phyloP scores from a whole-genome alignment of 495 filamentous ascomycete genomes.

The Margaritispora aquatica region DNA sequence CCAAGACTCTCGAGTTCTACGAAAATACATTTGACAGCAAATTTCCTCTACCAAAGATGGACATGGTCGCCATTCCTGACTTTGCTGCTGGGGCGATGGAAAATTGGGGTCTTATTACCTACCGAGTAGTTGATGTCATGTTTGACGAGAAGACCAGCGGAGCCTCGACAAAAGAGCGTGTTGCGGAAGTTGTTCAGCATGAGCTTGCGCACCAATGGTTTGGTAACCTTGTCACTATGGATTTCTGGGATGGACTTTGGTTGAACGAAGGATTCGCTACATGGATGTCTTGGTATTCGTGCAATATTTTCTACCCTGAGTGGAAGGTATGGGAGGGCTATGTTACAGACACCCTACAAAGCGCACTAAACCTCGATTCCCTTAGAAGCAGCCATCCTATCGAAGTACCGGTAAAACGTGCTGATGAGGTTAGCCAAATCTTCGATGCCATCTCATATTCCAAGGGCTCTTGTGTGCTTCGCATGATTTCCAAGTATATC shows the following conservation, averaged over 20 bases:
- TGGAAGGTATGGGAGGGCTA: slow-evolving; percentile 99
- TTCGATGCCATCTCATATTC: slow-evolving; percentile 98
- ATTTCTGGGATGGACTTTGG: slow-evolving; percentile 99
- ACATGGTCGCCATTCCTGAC: slow-evolving; percentile 96
- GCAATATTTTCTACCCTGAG: slow-evolving; percentile 86
- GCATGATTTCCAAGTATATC: slow-evolving; percentile 95
- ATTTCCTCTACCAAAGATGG: slow-evolving; percentile 82
- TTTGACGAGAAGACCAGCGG: slow-evolving; percentile 88
- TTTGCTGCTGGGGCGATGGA: slow-evolving; percentile 86
- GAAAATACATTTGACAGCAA: slow-evolving; percentile 72
- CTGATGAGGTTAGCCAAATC: slow-evolving; percentile 96
- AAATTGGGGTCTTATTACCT: slow-evolving; percentile 97
- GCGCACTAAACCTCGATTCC: slow-evolving; percentile 82
- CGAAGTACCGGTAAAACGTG: slow-evolving; percentile 78
- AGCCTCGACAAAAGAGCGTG: slow-evolving; percentile 86
- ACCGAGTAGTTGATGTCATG: slow-evolving; percentile 85
- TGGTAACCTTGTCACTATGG: slow-evolving; percentile 98
- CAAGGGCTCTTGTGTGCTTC: slow-evolving; percentile 90
- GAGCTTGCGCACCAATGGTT: slow-evolving; percentile 98
- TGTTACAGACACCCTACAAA: slow-evolving; percentile 84
- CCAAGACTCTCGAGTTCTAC: slow-evolving; percentile 86
- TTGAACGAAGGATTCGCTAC: slow-evolving; percentile 98
- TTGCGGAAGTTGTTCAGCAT: slow-evolving; percentile 93
- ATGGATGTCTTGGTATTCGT: slow-evolving; percentile 69
- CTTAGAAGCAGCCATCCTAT: slow-evolving; percentile 94